Base-by-base conservation (phyloP, 371 early-diverging fungal genomes). In the Dinochytrium kinnereticum region DNA sequence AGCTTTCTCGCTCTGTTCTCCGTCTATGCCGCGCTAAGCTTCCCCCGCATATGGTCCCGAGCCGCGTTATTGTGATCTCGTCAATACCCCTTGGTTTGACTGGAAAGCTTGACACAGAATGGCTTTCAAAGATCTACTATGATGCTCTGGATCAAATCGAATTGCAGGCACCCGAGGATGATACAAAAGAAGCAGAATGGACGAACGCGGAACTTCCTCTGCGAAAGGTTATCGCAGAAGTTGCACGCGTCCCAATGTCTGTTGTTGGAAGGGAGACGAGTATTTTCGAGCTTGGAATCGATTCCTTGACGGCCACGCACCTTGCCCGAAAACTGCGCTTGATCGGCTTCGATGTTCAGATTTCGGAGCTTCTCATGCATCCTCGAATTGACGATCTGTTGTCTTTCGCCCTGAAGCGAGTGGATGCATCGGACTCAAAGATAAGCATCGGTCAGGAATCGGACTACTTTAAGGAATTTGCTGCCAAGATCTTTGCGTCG, bases 301-400 rank as follows among this genome's bases (percentile, higher is more conserved):
- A 55, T 30, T 55, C 57, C 24, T 26, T 55, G 30, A 55, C 57
- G 57, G 57, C 57, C 10, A 55, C 57, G 7, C 57, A 55, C 57
- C 57, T 55, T 55, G 30, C 30, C 10, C 21, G 57, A 7, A 55
- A 55, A 26, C 57, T 55, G 5, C 57, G 57, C 26, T 17, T 7
- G 17, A 26, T 26, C 24, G 57, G 57, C 10, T 19, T 55, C 24
- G 7, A 7, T 30, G 30, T 55, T 55, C 26, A 55, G 26, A 30
- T 55, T 26, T 55, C 57, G 7, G 57, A 55, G 57, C 7, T 55
- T 19, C 57, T 55, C 26, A 7, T 55, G 21, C 57, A 24, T 26
- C 21, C 21, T 7, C 7, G 57, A 55, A 24, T 55, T 26, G 24
- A 55, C 10, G 57, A 55, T 30, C 30, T 55, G 7, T 30, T 55